Evolutionary conservation across 1,284 basidiomycete species (phyloP), one percentile per base, ranked within the genome.

Genomic region (Leucoagaricus sp.): DNA sequence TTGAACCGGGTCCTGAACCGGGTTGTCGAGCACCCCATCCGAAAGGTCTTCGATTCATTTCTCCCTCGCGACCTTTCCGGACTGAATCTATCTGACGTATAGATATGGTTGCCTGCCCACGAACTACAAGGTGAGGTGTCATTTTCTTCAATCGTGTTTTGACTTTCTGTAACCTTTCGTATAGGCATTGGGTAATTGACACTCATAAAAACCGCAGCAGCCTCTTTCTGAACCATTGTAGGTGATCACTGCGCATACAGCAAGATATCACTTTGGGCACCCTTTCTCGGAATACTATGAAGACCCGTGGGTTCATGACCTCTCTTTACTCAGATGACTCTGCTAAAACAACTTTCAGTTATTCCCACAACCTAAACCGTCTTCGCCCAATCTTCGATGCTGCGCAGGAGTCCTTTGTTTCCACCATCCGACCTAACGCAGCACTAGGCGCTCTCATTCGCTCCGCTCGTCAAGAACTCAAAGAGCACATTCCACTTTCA

Each of bases 51-150:
- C 6, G 48, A n/a, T 40, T 53, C 28, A 21, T 42, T 28, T 25
- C 38, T 8, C 21, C 10, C 44, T 26, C 23, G 42, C 44, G 50
- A 57, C 21, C 26, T 21, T 41, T 17, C n/a, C n/a, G 19, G 29
- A 33, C 17, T 49, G 10, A 15, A 57, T 34, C 57, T 25, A 48
- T 31, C 17, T 21, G n/a, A n/a, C 38, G 48, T 21, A 28, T 61
- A 87, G 87, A 88, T 66, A 73, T 86, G n/a, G 86, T 87, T n/a
- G 84, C 86, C 31, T 89, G 87, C 66, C 87, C 86, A 19, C 75
- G 86, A 52, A 73, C 76, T 19, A 83, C 84, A 47, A 83, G 82
- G 85, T 86, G 65, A 69, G 25, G 44, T 19, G 42, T 4, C 45
- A 49, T 55, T 59, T 33, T 25, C 51, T 49, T 47, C 52, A 48